These are phyloP conservation scores for Podospora pseudoanserina DNA, from an alignment of 495 filamentous ascomycete genomes.

Conservation along the genomic window DNA sequence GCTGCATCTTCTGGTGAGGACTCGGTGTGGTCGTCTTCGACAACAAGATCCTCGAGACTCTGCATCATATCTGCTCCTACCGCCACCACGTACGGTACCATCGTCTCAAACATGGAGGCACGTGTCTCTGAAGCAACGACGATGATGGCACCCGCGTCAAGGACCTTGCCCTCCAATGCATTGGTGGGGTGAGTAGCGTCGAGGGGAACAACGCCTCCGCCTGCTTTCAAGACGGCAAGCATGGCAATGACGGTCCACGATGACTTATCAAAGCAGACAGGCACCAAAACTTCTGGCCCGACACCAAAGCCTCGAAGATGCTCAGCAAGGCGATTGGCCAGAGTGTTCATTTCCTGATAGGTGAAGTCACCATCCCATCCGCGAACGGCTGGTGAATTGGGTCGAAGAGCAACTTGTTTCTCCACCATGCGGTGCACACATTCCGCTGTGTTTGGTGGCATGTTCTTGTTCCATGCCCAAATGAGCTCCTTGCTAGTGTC, in stretches of 20 bases:
- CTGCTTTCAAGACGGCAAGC: constrained; percentile 56
- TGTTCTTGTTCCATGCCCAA: constrained; percentile 27
- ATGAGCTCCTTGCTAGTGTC: constrained; percentile 12
- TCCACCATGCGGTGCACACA: constrained; percentile 24
- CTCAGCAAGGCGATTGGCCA: constrained; percentile 36
- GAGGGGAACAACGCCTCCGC: constrained; percentile 56
- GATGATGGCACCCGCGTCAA: constrained; percentile 25
- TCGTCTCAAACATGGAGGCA: constrained; percentile 19
- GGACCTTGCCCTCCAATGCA: constrained; percentile 38
- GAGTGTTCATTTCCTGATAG: constrained; percentile 48
- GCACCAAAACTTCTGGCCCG: constrained; percentile 49
- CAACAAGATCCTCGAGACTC: background rate
- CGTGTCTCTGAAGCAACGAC: constrained; percentile 31
- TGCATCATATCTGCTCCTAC: constrained; percentile 11
- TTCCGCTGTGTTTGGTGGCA: constrained; percentile 16
- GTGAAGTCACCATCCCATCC: constrained; percentile 55
- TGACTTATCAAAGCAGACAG: constrained; percentile 56
- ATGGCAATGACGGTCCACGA: constrained; percentile 52
- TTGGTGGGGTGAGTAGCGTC: constrained; percentile 53
- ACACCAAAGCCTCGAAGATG: constrained; percentile 39
- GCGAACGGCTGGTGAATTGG: constrained; percentile 29
- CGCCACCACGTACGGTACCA: constrained; percentile 21
- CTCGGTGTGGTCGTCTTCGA: background rate
- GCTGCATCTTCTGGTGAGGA: constrained; percentile 20
- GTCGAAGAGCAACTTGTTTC: constrained; percentile 23